phyloP scores from a whole-genome alignment of 2,329 filamentous ascomycete genomes.

The Colletotrichum eleusines region DNA sequence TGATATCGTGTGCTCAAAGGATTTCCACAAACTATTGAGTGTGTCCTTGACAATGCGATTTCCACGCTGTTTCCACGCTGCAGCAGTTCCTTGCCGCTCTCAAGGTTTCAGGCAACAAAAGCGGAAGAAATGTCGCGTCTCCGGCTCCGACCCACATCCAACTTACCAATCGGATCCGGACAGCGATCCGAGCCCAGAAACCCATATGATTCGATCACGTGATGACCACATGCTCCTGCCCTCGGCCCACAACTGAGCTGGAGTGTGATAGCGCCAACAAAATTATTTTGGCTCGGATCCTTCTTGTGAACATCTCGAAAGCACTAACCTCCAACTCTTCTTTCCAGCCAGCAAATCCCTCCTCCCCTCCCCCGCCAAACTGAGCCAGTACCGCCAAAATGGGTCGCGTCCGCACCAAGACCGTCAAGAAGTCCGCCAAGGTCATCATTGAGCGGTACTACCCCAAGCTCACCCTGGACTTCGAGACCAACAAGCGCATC shows the following conservation, averaged over 20 bases:
- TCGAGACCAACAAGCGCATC: conserved; percentile 99
- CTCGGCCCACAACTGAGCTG: conserved; percentile 26
- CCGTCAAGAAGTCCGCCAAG: conserved; percentile 88
- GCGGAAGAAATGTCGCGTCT: background rate
- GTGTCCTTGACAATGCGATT: background rate
- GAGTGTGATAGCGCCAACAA: conserved; percentile 17
- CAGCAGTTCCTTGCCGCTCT: background rate
- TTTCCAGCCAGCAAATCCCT: conserved; percentile 43
- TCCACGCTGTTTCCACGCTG: background rate
- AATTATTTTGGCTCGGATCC: conserved; percentile 10
- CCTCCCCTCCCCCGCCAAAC: conserved; percentile 42
- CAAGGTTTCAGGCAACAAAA: background rate
- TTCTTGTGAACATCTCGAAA: conserved; percentile 61
- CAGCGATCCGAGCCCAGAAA: rapidly evolving
- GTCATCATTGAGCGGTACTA: conserved; percentile 99
- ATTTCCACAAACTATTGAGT: background rate
- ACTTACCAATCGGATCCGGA: background rate
- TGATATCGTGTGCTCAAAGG: background rate
- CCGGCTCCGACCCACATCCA: background rate
- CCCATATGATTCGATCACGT: background rate
- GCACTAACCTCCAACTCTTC: conserved; percentile 56
- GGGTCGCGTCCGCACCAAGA: conserved; percentile 79
- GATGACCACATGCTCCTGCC: background rate
- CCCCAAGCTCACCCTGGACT: conserved; percentile 98
- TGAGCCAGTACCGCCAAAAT: conserved; percentile 69